Percentiles rank a stretch among this genome's conserved stretches.
phyloP scores from a whole-genome alignment of 2,329 filamentous ascomycete genomes.

The Hypoxylon sp. region DNA sequence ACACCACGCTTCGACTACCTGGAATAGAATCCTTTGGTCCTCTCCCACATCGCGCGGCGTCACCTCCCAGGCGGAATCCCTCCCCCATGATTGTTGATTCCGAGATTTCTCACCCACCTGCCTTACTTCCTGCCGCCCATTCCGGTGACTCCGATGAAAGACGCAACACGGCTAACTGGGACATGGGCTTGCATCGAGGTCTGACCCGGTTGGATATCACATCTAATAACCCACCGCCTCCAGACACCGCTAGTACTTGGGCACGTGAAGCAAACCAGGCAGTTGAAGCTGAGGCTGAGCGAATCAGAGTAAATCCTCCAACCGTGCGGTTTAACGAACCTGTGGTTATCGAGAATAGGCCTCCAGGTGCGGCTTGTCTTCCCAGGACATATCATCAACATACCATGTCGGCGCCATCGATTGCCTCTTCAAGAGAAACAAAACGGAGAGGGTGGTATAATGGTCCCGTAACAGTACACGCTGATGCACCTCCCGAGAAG shows the following conservation, averaged over 20 bases:
- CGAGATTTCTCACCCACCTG: slow-evolving; percentile 59
- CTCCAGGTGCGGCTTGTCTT: slow-evolving; percentile 31
- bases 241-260: slow-evolving; percentile 69
- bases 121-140: slow-evolving; percentile 54
- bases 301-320: slow-evolving; percentile 62
- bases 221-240: slow-evolving; percentile 62
- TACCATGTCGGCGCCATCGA: slow-evolving; percentile 71
- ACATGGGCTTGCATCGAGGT: slow-evolving; percentile 75
- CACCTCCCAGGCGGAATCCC: slow-evolving; percentile 74
- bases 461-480: slow-evolving; percentile 60
- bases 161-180: slow-evolving; percentile 71
- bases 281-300: slow-evolving; percentile 69
- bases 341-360: slow-evolving; percentile 51
- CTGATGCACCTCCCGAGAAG: slow-evolving; percentile 58
- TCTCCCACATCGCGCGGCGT: slow-evolving; percentile 73
- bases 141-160: slow-evolving; percentile 62
- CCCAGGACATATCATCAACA: slow-evolving; percentile 66
- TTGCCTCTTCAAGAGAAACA: slow-evolving; percentile 69
- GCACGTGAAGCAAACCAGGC: slow-evolving; percentile 70
- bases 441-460: slow-evolving; percentile 84
- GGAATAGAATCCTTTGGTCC: slow-evolving; percentile 95
- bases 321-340: slow-evolving; percentile 71
- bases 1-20: slow-evolving; percentile 78
- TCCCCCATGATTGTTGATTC: slow-evolving; percentile 85
- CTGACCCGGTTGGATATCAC: slow-evolving; percentile 77